A percentile compares a stretch with the other conserved stretches of the same genome.
Conservation (phyloP, 2,329 filamentous ascomycete genomes). For the Fusarium sp. region DNA sequence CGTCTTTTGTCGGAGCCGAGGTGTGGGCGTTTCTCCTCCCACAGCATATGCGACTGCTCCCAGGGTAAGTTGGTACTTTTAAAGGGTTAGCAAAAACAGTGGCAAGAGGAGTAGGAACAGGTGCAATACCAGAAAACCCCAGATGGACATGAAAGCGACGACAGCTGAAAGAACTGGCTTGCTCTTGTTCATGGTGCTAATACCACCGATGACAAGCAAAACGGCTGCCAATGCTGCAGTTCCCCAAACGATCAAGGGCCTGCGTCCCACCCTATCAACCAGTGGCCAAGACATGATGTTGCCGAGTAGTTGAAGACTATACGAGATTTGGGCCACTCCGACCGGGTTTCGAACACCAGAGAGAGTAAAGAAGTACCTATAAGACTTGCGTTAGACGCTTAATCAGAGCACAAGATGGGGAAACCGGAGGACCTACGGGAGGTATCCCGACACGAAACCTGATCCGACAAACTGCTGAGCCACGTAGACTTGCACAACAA, state of each 20-base stretch:
- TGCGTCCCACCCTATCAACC: neutral
- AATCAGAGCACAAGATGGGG: neutral
- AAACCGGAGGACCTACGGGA: neutral
- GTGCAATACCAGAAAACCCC: constrained; percentile 34
- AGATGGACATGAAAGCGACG: constrained; percentile 43
- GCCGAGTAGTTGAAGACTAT: neutral
- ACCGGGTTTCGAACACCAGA: neutral
- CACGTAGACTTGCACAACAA: neutral
- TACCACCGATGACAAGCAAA: constrained; percentile 44
- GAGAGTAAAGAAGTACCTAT: constrained; percentile 13
- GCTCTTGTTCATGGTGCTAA: constrained; percentile 39
- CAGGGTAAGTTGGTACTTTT: constrained; percentile 29
- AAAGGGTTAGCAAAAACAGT: neutral
- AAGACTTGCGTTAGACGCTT: neutral
- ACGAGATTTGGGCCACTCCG: neutral
- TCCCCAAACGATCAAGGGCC: neutral
- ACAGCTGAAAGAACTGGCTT: constrained; percentile 34
- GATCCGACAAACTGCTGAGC: neutral
- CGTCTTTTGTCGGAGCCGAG: constrained; percentile 44
- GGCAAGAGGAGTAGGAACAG: constrained; percentile 22
- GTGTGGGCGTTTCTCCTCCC: constrained; percentile 42
- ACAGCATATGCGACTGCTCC: constrained; percentile 45
- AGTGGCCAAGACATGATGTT: constrained; percentile 7
- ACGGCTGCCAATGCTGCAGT: constrained; percentile 41
- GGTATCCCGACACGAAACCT: neutral